phyloP scores from a whole-genome alignment of 495 filamentous ascomycete genomes.

The Penicillium coffeae region DNA sequence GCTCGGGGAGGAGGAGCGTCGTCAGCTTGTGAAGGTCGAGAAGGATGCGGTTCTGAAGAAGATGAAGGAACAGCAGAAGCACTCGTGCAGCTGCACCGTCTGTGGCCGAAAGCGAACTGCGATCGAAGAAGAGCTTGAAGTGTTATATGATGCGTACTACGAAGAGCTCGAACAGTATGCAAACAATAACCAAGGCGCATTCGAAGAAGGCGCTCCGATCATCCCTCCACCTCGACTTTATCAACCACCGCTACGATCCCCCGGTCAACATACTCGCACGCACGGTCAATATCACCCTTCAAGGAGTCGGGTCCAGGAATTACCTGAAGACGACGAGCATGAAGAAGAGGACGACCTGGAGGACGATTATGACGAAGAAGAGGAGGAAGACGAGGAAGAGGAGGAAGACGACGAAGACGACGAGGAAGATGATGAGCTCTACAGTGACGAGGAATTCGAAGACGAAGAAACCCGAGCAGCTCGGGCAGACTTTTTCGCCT shows the following conservation, averaged over 20 bases:
- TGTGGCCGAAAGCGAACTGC: constrained; percentile 95
- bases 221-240: constrained; percentile 60
- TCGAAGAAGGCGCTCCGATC: constrained; percentile 56
- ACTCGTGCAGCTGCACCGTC: constrained; percentile 96
- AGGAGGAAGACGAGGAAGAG: constrained; percentile 55
- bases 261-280: constrained; percentile 40
- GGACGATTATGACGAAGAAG: constrained; percentile 48
- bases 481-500: constrained; percentile 84
- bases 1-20: constrained; percentile 89
- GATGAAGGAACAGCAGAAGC: constrained; percentile 99
- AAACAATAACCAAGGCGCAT: constrained; percentile 72
- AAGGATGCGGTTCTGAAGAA: constrained; percentile 97
- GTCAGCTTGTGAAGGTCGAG: constrained; percentile 93
- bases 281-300: constrained; percentile 49
- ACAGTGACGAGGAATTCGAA: constrained; percentile 54
- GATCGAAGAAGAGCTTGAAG: constrained; percentile 97
- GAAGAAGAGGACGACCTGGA: constrained; percentile 61
- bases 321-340: constrained; percentile 67
- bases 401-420: constrained; percentile 50
- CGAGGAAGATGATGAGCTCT: constrained; percentile 49
- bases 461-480: constrained; percentile 49
- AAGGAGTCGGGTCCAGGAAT: constrained; percentile 54
- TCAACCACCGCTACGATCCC: constrained; percentile 39
- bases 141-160: constrained; percentile 99
- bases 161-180: constrained; percentile 97